Evolutionary conservation across 257 asterid genomes (phyloP).

Genomic region (Salvia hispanica): DNA sequence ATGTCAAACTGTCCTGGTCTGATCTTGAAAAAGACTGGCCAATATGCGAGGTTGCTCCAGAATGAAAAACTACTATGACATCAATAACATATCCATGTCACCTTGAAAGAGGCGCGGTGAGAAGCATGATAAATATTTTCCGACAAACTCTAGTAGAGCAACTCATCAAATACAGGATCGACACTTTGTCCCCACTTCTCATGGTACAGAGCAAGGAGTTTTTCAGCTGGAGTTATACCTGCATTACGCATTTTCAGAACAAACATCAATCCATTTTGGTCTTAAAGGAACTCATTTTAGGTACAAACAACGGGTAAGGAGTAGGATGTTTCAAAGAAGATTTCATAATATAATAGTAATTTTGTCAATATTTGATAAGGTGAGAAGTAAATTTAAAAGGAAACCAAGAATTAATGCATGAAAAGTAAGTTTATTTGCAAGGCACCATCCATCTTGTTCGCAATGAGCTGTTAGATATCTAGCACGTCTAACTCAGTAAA

Average conservation of each 20-base stretch:
- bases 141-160: constrained; percentile 58
- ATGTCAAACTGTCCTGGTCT: not conserved
- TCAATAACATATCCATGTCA: constrained; percentile 14
- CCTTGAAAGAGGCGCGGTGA: not conserved
- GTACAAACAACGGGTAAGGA: not conserved
- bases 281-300: not conserved
- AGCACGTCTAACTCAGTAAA: constrained; percentile 7
- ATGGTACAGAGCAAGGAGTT: constrained; percentile 80
- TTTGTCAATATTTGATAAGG: not conserved
- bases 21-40: constrained; percentile 4
- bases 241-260: constrained; percentile 10
- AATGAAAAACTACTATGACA: not conserved
- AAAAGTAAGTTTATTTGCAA: not conserved
- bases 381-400: constrained; percentile 3
- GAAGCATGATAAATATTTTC: constrained; percentile 11
- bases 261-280: not conserved
- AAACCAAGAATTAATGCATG: not conserved
- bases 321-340: not conserved
- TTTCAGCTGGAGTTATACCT: constrained; percentile 97
- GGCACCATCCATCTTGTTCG: not conserved
- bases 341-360: not conserved
- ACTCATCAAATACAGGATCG: constrained; percentile 87
- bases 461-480: constrained; percentile 1
- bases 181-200: constrained; percentile 88
- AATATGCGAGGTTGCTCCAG: not conserved